Conservation (phyloP, 1,284 basidiomycete species). For the Ceratorhiza oryzae-sativae region DNA sequence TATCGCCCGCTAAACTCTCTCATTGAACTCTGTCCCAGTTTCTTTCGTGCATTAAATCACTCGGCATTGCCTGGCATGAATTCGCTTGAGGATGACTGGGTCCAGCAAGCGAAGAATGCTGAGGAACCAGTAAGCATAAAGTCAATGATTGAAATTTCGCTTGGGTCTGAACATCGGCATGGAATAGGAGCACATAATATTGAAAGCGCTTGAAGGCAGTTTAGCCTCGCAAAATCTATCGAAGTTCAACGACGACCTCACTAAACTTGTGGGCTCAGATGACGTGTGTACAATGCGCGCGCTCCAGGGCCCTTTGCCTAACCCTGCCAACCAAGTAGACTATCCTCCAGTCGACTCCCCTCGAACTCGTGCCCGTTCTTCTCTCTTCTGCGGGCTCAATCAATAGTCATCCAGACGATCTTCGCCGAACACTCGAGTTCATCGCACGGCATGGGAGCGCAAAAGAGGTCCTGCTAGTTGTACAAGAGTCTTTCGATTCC, state of each 20-base stretch:
- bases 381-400: background rate
- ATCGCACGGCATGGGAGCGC: conserved; percentile 24
- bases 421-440: background rate
- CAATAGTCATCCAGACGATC: background rate
- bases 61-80: too few species aligned
- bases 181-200: background rate
- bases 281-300: background rate
- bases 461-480: conserved; percentile 25
- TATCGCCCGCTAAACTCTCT: too few species aligned
- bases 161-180: too few species aligned
- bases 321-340: conserved; percentile 1
- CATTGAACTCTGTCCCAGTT: too few species aligned
- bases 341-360: conserved; percentile 14
- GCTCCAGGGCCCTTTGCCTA: background rate
- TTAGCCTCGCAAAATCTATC: background rate
- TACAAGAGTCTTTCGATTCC: conserved; percentile 18
- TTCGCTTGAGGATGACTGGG: background rate
- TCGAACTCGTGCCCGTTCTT: conserved; percentile 20
- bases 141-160: too few species aligned
- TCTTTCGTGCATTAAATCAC: too few species aligned
- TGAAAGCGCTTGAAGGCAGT: conserved; percentile 5
- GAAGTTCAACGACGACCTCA: background rate
- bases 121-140: background rate
- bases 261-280: background rate
- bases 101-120: background rate